A percentile compares a stretch with the other conserved stretches of the same genome.
phyloP scores from a whole-genome alignment of 192 early-diverging fungal genomes.

The Tieghemiomyces parasiticus region DNA sequence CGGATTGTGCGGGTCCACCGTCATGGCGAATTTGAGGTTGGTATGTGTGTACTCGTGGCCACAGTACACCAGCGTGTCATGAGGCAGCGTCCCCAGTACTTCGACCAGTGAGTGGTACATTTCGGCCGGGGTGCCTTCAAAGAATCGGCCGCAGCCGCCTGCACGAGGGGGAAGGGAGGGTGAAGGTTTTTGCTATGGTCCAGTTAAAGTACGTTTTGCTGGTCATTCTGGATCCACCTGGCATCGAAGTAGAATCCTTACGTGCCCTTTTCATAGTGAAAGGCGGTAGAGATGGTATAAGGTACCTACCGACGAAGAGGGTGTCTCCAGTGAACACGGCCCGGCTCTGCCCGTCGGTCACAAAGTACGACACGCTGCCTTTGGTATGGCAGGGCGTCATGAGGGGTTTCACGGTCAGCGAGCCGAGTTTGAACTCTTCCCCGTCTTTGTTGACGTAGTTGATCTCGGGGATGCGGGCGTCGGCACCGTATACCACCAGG shows the following conservation, averaged over 20 bases:
- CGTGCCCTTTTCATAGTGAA: too few relatives aligned
- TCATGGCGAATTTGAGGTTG: slow-evolving; percentile 59
- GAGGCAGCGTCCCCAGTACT: slow-evolving; percentile 49
- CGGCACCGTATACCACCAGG: slow-evolving; percentile 68
- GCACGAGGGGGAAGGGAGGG: too few relatives aligned
- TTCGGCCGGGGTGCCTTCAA: slow-evolving; percentile 74
- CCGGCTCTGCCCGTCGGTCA: slow-evolving; percentile 44
- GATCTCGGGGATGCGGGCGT: slow-evolving; percentile 69
- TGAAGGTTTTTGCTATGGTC: too few relatives aligned
- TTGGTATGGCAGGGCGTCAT: slow-evolving; percentile 80
- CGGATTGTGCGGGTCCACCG: slow-evolving; percentile 66
- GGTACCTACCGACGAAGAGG: slow-evolving; percentile 45
- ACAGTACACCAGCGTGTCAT: slow-evolving; percentile 75
- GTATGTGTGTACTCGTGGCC: slow-evolving; percentile 85
- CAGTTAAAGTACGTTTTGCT: too few relatives aligned
- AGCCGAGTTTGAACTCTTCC: slow-evolving; percentile 61
- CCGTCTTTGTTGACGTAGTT: slow-evolving; percentile 55
- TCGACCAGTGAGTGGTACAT: slow-evolving; percentile 70
- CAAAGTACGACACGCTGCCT: slow-evolving; percentile 72
- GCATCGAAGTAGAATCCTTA: too few relatives aligned
- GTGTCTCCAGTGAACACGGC: slow-evolving; percentile 87
- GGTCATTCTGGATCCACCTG: too few relatives aligned
- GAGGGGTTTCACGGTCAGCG: slow-evolving; percentile 50
- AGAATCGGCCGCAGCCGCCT: slow-evolving; percentile 78
- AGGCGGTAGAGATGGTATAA: too few relatives aligned